Percentiles rank a stretch among this genome's conserved stretches.
These are phyloP conservation scores for Brassica juncea DNA, from an alignment of 345 rosid species.

Conservation along the genomic window DNA sequence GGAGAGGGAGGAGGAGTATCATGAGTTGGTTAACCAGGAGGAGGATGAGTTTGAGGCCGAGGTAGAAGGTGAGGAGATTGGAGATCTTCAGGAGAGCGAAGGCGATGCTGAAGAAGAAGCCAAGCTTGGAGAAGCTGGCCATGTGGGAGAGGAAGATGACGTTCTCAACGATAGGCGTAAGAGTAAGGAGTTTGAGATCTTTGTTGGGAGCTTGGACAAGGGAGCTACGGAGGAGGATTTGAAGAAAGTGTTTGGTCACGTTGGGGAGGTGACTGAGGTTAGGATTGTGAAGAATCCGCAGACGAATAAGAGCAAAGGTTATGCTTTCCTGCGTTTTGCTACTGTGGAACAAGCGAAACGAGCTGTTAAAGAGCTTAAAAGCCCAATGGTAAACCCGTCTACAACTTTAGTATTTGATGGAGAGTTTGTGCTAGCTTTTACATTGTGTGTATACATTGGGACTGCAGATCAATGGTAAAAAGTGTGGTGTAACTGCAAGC, in stretches of 20 bases:
- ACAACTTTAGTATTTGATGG: slow-evolving; percentile 39
- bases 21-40: slow-evolving; percentile 56
- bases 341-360: slow-evolving; percentile 87
- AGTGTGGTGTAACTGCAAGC: slow-evolving; percentile 94
- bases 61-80: slow-evolving; percentile 70
- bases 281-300: slow-evolving; percentile 90
- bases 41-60: slow-evolving; percentile 64
- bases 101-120: slow-evolving; percentile 52
- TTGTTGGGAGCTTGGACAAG: slow-evolving; percentile 93
- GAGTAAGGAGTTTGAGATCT: slow-evolving; percentile 94
- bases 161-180: slow-evolving; percentile 83
- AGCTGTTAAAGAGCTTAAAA: slow-evolving; percentile 77
- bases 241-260: slow-evolving; percentile 71
- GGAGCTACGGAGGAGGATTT: slow-evolving; percentile 83
- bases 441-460: slow-evolving; percentile 37
- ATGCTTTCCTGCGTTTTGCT: slow-evolving; percentile 95
- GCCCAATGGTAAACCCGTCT: slow-evolving; percentile 74
- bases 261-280: slow-evolving; percentile 82
- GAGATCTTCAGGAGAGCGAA: slow-evolving; percentile 62
- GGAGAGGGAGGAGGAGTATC: slow-evolving; percentile 68
- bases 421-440: slow-evolving; percentile 38
- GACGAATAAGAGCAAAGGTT: slow-evolving; percentile 93
- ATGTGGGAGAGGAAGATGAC: slow-evolving; percentile 55
- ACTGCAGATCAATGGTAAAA: slow-evolving; percentile 95
- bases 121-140: slow-evolving; percentile 53